These are phyloP conservation scores for Gyrodon lividus DNA, from an alignment of 768 basidiomycete genomes.

Conservation along the genomic window DNA sequence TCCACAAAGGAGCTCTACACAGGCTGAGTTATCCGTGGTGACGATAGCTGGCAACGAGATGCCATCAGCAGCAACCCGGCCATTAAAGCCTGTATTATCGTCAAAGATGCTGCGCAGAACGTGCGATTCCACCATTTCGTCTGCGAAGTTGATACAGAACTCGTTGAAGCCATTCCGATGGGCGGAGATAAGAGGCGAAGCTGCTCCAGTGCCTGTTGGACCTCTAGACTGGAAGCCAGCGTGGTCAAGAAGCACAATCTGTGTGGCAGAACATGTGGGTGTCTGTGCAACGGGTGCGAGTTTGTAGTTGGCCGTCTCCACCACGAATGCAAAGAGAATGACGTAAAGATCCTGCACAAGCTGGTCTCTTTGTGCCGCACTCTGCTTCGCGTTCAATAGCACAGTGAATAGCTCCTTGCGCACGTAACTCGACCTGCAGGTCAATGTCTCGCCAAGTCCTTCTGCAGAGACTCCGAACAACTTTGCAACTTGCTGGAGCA, in stretches of 20 bases:
- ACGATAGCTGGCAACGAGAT: slow-evolving; percentile 45
- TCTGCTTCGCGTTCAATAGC: slow-evolving; percentile 50
- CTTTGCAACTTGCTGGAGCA: slow-evolving; percentile 49
- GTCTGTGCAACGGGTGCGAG: slow-evolving; percentile 45
- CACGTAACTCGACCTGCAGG: slow-evolving; percentile 56
- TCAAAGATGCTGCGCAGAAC: slow-evolving; percentile 53
- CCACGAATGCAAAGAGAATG: slow-evolving; percentile 61
- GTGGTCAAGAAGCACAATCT: slow-evolving; percentile 54
- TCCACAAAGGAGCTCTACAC: slow-evolving; percentile 60
- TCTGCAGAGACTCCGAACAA: slow-evolving; percentile 54
- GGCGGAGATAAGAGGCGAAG: slow-evolving; percentile 53
- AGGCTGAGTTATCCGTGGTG: slow-evolving; percentile 54
- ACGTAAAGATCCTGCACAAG: slow-evolving; percentile 60
- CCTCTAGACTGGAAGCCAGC: slow-evolving; percentile 59
- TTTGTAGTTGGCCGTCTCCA: slow-evolving; percentile 62
- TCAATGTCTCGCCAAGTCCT: slow-evolving; percentile 52
- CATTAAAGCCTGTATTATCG: slow-evolving; percentile 45
- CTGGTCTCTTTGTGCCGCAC: slow-evolving; percentile 51
- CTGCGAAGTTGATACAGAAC: slow-evolving; percentile 57
- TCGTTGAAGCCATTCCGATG: slow-evolving; percentile 61
- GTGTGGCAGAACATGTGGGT: slow-evolving; percentile 40
- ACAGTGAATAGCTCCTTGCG: slow-evolving; percentile 59
- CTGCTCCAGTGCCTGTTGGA: slow-evolving; percentile 37
- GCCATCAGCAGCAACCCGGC: slow-evolving; percentile 51
- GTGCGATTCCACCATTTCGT: slow-evolving; percentile 61